Conservation (phyloP, 164 flowering plant genomes). For the Buxus sempervirens region DNA sequence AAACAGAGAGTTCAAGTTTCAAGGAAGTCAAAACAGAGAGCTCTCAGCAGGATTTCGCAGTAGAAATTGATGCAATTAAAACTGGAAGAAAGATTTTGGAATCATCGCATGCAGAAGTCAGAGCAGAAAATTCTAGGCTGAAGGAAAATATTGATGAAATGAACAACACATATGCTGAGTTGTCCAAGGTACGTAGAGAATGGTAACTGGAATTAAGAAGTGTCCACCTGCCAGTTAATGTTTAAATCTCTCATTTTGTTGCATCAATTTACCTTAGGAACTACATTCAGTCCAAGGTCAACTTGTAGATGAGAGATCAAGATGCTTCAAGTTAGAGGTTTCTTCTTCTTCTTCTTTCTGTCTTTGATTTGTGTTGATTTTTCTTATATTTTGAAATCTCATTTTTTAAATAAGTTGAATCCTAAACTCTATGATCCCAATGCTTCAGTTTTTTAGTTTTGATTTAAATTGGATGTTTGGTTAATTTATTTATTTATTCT, state of each 20-base stretch:
- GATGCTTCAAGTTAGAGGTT: constrained; percentile 95
- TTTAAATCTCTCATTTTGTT: constrained; percentile 11
- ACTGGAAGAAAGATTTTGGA: constrained; percentile 54
- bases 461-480: too few species aligned
- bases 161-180: constrained; percentile 54
- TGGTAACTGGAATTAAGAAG: not conserved
- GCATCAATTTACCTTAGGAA: constrained; percentile 50
- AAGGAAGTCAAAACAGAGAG: constrained; percentile 22
- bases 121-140: constrained; percentile 49
- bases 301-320: constrained; percentile 71
- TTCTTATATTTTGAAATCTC: not conserved
- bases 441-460: too few species aligned
- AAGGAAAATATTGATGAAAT: constrained; percentile 54
- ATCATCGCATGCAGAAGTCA: constrained; percentile 40
- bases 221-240: not conserved
- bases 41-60: constrained; percentile 26
- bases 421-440: too few species aligned
- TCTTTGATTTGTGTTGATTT: not conserved
- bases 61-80: constrained; percentile 30
- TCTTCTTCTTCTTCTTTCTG: constrained; percentile 5
- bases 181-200: constrained; percentile 58
- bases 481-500: not conserved
- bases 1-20: constrained; percentile 23
- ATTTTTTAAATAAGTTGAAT: too few species aligned
- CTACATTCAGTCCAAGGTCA: constrained; percentile 86